Conservation (phyloP, 176 grass and related monocot genomes). For the Oryza brachyantha region DNA sequence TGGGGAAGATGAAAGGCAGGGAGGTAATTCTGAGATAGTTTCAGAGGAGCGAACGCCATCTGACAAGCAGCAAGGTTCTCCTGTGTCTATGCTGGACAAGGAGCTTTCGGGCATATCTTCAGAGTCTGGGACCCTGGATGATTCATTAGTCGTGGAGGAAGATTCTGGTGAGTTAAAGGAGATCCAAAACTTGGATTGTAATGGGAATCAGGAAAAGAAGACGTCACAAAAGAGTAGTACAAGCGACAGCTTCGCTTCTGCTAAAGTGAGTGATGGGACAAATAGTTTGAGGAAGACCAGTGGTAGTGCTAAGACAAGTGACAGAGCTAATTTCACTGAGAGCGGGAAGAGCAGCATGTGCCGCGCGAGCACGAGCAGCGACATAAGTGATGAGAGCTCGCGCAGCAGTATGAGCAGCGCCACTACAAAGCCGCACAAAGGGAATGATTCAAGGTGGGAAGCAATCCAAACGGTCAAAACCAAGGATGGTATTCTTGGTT, state of each 20-base stretch:
- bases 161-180: slow-evolving; percentile 50
- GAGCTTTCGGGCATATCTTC: slow-evolving; percentile 27
- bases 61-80: slow-evolving; percentile 36
- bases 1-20: slow-evolving; percentile 32
- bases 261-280: slow-evolving; percentile 87
- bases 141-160: slow-evolving; percentile 18
- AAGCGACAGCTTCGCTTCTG: slow-evolving; percentile 72
- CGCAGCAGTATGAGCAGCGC: slow-evolving; percentile 77
- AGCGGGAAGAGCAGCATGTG: slow-evolving; percentile 94
- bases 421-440: slow-evolving; percentile 81
- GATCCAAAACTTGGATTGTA: slow-evolving; percentile 37
- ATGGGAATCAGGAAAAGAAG: slow-evolving; percentile 72
- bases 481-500: slow-evolving; percentile 61
- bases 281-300: slow-evolving; percentile 69
- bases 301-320: slow-evolving; percentile 62
- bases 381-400: slow-evolving; percentile 72
- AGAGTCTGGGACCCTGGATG: slow-evolving; percentile 29
- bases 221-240: slow-evolving; percentile 61
- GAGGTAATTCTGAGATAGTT: background rate
- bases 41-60: slow-evolving; percentile 5
- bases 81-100: slow-evolving; percentile 35
- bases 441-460: slow-evolving; percentile 86
- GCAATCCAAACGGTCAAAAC: slow-evolving; percentile 63
- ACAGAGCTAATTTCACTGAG: slow-evolving; percentile 57
- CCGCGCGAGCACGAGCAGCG: slow-evolving; percentile 59